phyloP scores from a whole-genome alignment of 2,329 filamentous ascomycete species.

The Colletotrichum sp. region DNA sequence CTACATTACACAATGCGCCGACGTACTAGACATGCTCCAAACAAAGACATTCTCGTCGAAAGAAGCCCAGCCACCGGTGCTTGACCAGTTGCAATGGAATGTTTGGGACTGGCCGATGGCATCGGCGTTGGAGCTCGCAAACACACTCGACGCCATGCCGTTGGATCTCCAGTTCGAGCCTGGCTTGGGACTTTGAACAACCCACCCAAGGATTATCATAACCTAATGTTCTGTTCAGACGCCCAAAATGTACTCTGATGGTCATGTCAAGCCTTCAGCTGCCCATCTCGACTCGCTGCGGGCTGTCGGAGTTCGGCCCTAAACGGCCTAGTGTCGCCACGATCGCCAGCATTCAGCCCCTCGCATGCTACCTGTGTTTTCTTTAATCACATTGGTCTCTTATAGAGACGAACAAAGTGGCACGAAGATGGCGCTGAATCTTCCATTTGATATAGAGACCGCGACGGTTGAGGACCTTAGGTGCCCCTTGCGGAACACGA shows the following conservation, averaged over 20 bases:
- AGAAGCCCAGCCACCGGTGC: background rate
- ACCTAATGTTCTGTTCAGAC: background rate
- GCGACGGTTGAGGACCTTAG: background rate
- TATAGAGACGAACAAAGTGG: background rate
- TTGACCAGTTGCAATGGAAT: conserved; percentile 28
- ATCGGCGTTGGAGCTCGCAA: conserved; percentile 28
- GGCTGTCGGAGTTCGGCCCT: background rate
- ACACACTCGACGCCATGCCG: conserved; percentile 26
- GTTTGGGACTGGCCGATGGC: conserved; percentile 32
- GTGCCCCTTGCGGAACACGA: background rate
- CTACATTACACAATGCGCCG: conserved; percentile 23
- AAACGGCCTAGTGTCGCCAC: background rate
- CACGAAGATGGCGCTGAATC: background rate
- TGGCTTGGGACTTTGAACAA: background rate
- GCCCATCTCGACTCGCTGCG: background rate
- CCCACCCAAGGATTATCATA: background rate
- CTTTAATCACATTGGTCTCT: background rate
- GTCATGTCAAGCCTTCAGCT: background rate
- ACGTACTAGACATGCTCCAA: conserved; percentile 24
- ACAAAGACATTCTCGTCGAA: conserved; percentile 23
- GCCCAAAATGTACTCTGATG: background rate
- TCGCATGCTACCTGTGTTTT: background rate
- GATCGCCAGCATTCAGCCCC: background rate
- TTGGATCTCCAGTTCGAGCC: conserved; percentile 22
- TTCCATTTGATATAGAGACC: background rate